Conservation (phyloP, 192 early-diverging fungal species). For the Diversispora epigaea region DNA sequence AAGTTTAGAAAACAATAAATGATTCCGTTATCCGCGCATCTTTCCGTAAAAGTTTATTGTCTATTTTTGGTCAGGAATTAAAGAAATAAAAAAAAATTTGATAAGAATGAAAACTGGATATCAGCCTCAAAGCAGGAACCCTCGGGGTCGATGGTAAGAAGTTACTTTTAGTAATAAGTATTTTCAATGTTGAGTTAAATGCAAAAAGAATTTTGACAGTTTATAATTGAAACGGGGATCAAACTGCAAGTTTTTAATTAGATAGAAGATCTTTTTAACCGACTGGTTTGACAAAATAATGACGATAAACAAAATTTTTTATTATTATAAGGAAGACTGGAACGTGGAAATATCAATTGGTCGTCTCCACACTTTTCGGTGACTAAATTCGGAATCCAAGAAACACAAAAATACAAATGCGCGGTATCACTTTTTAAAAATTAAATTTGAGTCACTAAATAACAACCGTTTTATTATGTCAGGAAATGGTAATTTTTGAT, state of each 20-base stretch:
- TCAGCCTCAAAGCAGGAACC: neutral
- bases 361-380: neutral
- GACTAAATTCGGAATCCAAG: slow-evolving; percentile 13
- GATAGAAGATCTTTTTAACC: neutral
- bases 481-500: no score
- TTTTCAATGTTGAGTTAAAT: no score
- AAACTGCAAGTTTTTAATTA: no score
- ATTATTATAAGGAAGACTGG: neutral
- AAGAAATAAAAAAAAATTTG: neutral
- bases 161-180: no score
- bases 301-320: neutral
- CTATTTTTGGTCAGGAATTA: neutral
- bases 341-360: neutral
- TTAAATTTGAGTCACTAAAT: no score
- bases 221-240: no score
- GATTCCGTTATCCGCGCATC: neutral
- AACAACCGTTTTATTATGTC: no score
- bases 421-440: neutral
- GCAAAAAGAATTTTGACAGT: no score
- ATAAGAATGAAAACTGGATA: neutral
- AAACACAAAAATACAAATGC: neutral
- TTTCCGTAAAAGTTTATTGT: neutral
- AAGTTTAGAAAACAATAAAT: neutral
- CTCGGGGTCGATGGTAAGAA: neutral
- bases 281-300: neutral